phyloP scores from a whole-genome alignment of 805 yeast genomes.

The Monosporozyma servazzii region DNA sequence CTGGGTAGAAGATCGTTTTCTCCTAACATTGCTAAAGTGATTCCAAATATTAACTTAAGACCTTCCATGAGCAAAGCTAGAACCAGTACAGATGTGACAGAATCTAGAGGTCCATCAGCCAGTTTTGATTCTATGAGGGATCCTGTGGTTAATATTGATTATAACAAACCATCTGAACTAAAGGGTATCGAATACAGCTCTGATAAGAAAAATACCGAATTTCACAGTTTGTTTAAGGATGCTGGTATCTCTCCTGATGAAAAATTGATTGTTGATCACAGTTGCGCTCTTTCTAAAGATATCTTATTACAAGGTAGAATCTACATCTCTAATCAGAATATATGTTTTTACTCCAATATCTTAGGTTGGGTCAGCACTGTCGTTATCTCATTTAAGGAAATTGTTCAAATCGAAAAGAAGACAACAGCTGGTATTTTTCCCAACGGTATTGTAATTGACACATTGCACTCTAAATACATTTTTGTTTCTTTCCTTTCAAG shows the following conservation, averaged over 20 bases:
- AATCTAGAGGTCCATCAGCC: not conserved
- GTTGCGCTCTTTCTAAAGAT: slow-evolving; percentile 64
- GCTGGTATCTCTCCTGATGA: slow-evolving; percentile 38
- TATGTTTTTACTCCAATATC: slow-evolving; percentile 60
- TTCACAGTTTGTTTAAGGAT: slow-evolving; percentile 50
- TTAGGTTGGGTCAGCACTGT: slow-evolving; percentile 61
- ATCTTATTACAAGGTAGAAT: slow-evolving; percentile 63
- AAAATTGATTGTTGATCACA: slow-evolving; percentile 47
- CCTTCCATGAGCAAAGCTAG: slow-evolving; percentile 13
- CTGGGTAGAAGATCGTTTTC: slow-evolving; percentile 25
- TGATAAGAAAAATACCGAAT: slow-evolving; percentile 48
- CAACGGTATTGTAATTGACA: slow-evolving; percentile 56
- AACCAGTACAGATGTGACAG: slow-evolving; percentile 5
- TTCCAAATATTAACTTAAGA: slow-evolving; percentile 13
- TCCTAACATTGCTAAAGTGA: slow-evolving; percentile 19
- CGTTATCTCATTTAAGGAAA: slow-evolving; percentile 50
- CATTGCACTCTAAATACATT: slow-evolving; percentile 52
- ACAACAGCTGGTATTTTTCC: slow-evolving; percentile 64
- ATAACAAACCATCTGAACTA: slow-evolving; percentile 10
- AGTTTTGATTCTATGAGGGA: slow-evolving; percentile 1
- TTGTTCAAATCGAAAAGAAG: slow-evolving; percentile 56
- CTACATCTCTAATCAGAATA: slow-evolving; percentile 46
- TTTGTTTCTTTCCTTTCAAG: slow-evolving; percentile 62
- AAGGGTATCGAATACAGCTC: slow-evolving; percentile 31
- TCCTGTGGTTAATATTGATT: slow-evolving; percentile 14